phyloP scores from a whole-genome alignment of 805 yeast genomes.

The Ogataea wickerhamii region DNA sequence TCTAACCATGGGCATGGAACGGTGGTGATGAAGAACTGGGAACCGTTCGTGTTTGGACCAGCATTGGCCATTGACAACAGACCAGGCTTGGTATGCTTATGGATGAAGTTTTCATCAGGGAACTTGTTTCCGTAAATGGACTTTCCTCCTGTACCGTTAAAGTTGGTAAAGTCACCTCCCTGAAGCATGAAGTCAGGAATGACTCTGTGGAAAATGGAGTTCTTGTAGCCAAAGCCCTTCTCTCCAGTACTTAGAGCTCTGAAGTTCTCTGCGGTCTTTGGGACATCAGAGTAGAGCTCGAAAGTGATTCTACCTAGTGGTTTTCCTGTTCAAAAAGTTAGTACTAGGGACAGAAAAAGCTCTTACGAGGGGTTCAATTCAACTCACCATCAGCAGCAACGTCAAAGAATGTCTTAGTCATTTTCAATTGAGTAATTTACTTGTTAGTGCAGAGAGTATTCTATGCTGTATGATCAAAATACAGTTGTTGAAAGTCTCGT shows the following conservation, averaged over 20 bases:
- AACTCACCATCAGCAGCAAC: constrained; percentile 37
- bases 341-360: neutral
- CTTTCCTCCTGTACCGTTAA: constrained; percentile 92
- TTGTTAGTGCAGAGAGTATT: no score
- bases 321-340: constrained; percentile 21
- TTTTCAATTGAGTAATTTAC: no score
- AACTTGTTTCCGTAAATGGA: constrained; percentile 70
- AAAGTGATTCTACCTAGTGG: constrained; percentile 62
- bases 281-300: constrained; percentile 86
- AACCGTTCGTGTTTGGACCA: constrained; percentile 90
- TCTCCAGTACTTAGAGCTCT: constrained; percentile 86
- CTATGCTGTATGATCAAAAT: no score
- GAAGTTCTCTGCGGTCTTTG: constrained; percentile 80
- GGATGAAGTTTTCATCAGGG: constrained; percentile 62
- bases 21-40: constrained; percentile 86
- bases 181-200: constrained; percentile 96
- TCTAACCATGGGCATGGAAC: constrained; percentile 76
- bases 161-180: constrained; percentile 85
- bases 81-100: constrained; percentile 77
- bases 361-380: constrained; percentile 3
- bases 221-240: constrained; percentile 88
- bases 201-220: constrained; percentile 92
- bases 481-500: no score
- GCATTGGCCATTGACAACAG: constrained; percentile 89
- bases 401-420: constrained; percentile 39